Evolutionary conservation across 257 asterid species (phyloP).

Genomic region (Jasminum sambac): DNA sequence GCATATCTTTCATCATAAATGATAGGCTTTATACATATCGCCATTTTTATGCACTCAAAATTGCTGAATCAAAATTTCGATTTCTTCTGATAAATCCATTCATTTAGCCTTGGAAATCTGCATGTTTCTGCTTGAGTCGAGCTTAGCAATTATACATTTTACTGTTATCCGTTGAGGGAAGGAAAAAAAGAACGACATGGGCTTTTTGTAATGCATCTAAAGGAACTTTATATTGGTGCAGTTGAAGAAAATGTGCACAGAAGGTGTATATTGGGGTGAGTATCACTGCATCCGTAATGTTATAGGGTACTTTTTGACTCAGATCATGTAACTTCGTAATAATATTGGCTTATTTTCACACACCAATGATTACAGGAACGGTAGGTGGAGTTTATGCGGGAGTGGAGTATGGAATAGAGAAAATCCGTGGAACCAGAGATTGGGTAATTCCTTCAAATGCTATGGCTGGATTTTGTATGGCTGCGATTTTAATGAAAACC

Average conservation of each 20-base stretch:
- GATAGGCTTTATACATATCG: neutral
- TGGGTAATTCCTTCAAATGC: conserved; percentile 54
- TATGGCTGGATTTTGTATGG: neutral
- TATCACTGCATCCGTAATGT: conserved; percentile 11
- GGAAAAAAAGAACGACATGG: neutral
- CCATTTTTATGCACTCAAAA: neutral
- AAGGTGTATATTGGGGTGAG: conserved; percentile 97
- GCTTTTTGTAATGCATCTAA: conserved; percentile 13
- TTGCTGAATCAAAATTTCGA: neutral
- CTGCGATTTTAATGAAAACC: neutral
- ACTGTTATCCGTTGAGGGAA: neutral
- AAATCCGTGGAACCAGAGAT: conserved; percentile 72
- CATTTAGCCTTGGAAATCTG: neutral
- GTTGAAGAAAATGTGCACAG: conserved; percentile 90
- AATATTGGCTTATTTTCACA: neutral
- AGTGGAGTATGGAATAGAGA: conserved; percentile 64
- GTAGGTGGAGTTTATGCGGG: conserved; percentile 82
- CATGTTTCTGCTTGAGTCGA: neutral
- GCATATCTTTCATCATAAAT: neutral
- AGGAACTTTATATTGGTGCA: conserved; percentile 37
- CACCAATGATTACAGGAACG: conserved; percentile 53
- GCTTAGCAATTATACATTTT: neutral
- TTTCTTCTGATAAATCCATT: neutral
- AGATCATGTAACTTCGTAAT: neutral
- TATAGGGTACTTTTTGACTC: neutral